Percentiles rank a stretch among this genome's conserved stretches.
phyloP scores from a whole-genome alignment of 805 yeast genomes.

The Metschnikowia lachancei region DNA sequence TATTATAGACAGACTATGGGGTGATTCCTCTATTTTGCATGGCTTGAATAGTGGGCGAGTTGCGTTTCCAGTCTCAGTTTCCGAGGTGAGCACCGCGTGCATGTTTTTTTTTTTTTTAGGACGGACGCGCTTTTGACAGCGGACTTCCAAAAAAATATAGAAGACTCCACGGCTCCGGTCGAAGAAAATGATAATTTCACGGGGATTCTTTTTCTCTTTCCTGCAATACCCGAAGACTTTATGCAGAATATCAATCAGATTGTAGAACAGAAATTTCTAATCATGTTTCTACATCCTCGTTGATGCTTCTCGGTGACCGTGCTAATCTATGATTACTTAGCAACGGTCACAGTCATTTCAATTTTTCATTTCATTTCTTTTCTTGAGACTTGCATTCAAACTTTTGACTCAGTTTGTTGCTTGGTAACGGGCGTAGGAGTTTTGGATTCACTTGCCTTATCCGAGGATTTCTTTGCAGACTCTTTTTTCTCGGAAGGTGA shows the following conservation, averaged over 20 bases:
- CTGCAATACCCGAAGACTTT: too few relatives aligned
- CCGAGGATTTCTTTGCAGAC: neutral
- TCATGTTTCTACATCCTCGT: too few relatives aligned
- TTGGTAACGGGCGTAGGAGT: neutral
- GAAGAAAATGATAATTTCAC: too few relatives aligned
- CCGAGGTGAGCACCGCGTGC: neutral
- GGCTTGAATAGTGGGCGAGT: neutral
- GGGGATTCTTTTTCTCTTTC: too few relatives aligned
- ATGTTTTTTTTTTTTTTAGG: neutral
- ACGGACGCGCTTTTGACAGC: neutral
- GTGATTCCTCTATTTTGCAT: neutral
- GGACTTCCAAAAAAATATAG: neutral
- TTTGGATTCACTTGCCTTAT: neutral
- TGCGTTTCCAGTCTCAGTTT: neutral
- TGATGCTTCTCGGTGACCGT: too few relatives aligned
- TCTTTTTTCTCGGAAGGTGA: neutral
- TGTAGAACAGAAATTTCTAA: too few relatives aligned
- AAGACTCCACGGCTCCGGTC: neutral
- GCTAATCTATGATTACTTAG: too few relatives aligned
- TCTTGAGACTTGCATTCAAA: too few relatives aligned
- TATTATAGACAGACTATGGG: neutral
- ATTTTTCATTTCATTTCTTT: too few relatives aligned
- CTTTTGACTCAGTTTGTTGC: neutral
- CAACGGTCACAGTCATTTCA: too few relatives aligned
- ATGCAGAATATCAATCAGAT: too few relatives aligned